A percentile compares a stretch with the other conserved stretches of the same genome.
Conservation (phyloP, 805 yeast genomes). For the Saccharomycopsis olivae region DNA sequence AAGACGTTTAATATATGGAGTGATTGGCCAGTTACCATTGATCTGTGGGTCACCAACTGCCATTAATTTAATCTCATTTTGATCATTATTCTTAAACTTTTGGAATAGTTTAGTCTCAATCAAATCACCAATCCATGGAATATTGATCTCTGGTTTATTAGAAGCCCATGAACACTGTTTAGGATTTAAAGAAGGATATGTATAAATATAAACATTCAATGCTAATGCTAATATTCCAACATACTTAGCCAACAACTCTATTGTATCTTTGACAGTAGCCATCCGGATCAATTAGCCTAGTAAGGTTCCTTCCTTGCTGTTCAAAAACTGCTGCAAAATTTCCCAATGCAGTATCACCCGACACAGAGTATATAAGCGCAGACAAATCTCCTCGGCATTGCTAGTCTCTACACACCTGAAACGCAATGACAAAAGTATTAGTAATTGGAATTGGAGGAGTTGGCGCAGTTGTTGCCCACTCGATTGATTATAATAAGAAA, state of each 20-base stretch:
- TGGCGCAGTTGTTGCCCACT: conserved; percentile 66
- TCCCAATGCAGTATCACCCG: too few species aligned
- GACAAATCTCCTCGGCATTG: too few species aligned
- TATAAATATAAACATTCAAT: conserved; percentile 56
- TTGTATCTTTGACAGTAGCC: too few species aligned
- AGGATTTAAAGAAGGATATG: conserved; percentile 58
- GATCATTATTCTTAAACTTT: conserved; percentile 16
- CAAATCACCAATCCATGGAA: conserved; percentile 20
- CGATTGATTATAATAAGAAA: conserved; percentile 38
- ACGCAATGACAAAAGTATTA: conserved; percentile 39
- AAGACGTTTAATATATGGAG: conserved; percentile 60
- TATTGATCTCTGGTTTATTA: conserved; percentile 18
- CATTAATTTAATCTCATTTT: conserved; percentile 47
- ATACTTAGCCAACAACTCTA: conserved; percentile 5
- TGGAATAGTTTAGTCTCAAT: conserved; percentile 22
- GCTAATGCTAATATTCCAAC: conserved; percentile 29
- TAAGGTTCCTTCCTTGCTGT: too few species aligned
- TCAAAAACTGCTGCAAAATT: too few species aligned
- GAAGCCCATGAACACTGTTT: conserved; percentile 50
- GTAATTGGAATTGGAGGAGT: conserved; percentile 82
- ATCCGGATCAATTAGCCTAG: too few species aligned
- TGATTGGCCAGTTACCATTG: conserved; percentile 70
- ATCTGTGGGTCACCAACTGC: conserved; percentile 97
- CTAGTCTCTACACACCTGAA: too few species aligned
- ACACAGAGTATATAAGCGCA: too few species aligned